Conservation (phyloP, 148 eudicot species). For the Mesembryanthemum crystallinum region DNA sequence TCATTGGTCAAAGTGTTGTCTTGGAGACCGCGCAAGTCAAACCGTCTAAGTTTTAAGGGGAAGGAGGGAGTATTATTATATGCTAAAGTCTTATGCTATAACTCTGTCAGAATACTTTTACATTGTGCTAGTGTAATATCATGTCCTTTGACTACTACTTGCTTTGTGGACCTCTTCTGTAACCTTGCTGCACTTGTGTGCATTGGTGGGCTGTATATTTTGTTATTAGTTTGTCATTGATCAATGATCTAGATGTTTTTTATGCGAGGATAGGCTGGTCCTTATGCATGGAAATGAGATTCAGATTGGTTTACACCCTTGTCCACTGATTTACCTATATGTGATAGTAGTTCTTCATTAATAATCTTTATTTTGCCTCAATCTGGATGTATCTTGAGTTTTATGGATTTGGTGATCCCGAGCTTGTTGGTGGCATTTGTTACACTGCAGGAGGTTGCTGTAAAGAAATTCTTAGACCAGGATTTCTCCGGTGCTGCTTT, state of each 20-base stretch:
- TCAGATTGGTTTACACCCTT: not conserved
- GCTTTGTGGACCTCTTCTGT: not conserved
- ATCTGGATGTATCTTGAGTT: not conserved
- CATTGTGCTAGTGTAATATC: not conserved
- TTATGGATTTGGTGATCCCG: not conserved
- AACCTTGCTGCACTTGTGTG: not conserved
- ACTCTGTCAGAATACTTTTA: not conserved
- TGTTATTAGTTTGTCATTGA: not conserved
- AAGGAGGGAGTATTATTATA: too few relatives aligned
- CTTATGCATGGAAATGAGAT: not conserved
- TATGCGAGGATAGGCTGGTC: not conserved
- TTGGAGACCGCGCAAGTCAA: too few relatives aligned
- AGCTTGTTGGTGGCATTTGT: conserved; percentile 18
- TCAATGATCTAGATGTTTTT: conserved; percentile 10
- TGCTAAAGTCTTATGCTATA: not conserved
- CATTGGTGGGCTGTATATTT: not conserved
- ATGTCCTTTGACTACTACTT: not conserved
- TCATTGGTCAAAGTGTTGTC: too few relatives aligned
- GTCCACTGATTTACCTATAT: not conserved
- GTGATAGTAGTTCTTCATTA: not conserved
- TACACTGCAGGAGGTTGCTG: conserved; percentile 88
- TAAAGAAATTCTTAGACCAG: conserved; percentile 96
- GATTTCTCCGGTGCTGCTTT: conserved; percentile 99
- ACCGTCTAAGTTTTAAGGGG: too few relatives aligned
- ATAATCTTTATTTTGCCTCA: not conserved